Evolutionary conservation across 768 basidiomycete genomes (phyloP), one percentile per base, ranked within the genome.

Genomic region (Rhodotorula diobovata): DNA sequence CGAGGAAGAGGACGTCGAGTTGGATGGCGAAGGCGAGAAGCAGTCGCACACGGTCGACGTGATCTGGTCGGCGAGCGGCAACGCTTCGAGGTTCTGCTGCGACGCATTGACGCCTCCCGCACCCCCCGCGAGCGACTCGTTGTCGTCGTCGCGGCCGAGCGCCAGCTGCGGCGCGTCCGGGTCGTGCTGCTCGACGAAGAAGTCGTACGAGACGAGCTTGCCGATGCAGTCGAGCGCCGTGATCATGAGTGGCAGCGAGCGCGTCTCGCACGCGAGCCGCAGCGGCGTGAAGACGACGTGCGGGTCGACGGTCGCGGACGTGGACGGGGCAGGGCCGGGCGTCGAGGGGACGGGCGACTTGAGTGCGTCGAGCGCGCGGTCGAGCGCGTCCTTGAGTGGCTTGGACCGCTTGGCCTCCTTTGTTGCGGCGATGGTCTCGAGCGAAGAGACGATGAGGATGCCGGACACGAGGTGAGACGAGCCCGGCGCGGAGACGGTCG

Each of bases 171-270:
- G 60, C 21, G 60, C 63, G 46, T 68, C 73, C 51, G 63, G 80
- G 14, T 46, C 32, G 43, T 83, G 81, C 43, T 85, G 80, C 76
- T 96, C 94, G 54, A 87, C 86, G 78, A 98, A 97, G 85, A 98
- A 98, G 35, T 92, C 93, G 81, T 98, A 92, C 14, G 93, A 94
- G 72, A 98, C 91, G 75, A 99, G 86, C 81, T 99, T 99, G 66
- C 93, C 91, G 70, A 97, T 93, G 78, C 96, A 94, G 81, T 99
- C 96, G 80, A 99, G 83, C 76, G 94, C 95, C 28, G 93, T 91
- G 79, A 96, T 91, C 89, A 93, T 91, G 45, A 98, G 85, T 76
- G 92, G 92, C 79, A 97, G 93, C 73, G 85, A 90, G 62, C 88
- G 86, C 9, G 94, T 97, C 83, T 98, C 95, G 82, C 96, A 98